Conservation (phyloP, 2,329 filamentous ascomycete genomes). For the Didymella exigua region DNA sequence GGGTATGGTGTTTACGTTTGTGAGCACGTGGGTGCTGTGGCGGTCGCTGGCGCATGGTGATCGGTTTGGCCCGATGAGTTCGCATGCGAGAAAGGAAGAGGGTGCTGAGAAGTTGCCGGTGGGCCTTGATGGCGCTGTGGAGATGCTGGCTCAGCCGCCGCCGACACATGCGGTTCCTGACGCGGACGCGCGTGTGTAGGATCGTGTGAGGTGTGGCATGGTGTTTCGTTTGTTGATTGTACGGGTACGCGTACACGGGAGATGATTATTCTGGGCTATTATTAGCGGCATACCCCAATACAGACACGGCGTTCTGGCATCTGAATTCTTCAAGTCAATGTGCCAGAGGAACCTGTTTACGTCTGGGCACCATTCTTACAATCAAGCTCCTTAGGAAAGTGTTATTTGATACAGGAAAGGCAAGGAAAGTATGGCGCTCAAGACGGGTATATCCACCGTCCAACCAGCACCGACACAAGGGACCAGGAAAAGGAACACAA, state of each 20-base stretch:
- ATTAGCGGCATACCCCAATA: conserved; percentile 15
- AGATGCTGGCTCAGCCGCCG: neutral
- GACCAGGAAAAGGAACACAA: neutral
- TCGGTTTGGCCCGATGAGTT: conserved; percentile 47
- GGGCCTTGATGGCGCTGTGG: conserved; percentile 1
- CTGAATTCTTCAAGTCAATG: neutral
- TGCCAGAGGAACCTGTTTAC: too few relatives aligned
- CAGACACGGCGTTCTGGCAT: neutral
- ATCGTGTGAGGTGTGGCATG: neutral
- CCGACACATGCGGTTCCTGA: neutral
- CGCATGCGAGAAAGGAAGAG: conserved; percentile 39
- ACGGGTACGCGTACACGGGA: neutral
- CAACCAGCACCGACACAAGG: conserved; percentile 1
- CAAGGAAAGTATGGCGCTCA: neutral
- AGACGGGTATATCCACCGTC: conserved; percentile 13
- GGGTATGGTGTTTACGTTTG: conserved; percentile 56
- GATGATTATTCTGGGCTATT: neutral
- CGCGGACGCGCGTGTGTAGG: neutral
- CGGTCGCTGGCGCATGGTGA: conserved; percentile 48
- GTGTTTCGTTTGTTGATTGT: neutral
- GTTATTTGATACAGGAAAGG: neutral
- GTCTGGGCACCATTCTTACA: too few relatives aligned
- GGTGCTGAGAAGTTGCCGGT: conserved; percentile 3
- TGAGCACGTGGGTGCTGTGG: conserved; percentile 51
- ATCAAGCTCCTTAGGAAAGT: neutral